Evolutionary conservation across 2,329 filamentous ascomycete genomes (phyloP).

Genomic region (Stachybotrys chlorohalonatus): DNA sequence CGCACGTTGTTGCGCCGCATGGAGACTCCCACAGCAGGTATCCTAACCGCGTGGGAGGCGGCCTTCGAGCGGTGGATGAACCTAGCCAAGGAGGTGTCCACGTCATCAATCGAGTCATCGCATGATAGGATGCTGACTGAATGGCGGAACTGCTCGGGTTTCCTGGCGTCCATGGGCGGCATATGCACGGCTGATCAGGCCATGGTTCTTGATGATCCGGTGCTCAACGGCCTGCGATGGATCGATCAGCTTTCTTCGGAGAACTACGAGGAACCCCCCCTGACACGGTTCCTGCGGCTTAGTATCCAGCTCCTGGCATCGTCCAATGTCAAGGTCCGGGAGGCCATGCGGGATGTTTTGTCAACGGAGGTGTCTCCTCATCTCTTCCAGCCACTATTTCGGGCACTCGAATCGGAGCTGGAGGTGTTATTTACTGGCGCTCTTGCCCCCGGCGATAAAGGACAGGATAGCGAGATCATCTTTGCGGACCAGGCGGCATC

Average conservation of each 20-base stretch:
- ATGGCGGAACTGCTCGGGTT: slow-evolving; percentile 62
- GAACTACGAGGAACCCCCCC: slow-evolving; percentile 49
- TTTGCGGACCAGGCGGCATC: slow-evolving; percentile 61
- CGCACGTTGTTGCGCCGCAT: slow-evolving; percentile 50
- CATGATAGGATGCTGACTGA: slow-evolving; percentile 50
- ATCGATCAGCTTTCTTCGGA: slow-evolving; percentile 53
- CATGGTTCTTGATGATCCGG: slow-evolving; percentile 47
- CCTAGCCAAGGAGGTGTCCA: slow-evolving; percentile 54
- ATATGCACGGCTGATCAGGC: slow-evolving; percentile 54
- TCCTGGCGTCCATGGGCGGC: slow-evolving; percentile 57
- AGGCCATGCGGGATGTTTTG: slow-evolving; percentile 57
- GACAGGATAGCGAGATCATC: slow-evolving; percentile 50
- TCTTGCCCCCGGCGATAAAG: slow-evolving; percentile 39
- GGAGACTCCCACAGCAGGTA: slow-evolving; percentile 55
- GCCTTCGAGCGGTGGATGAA: slow-evolving; percentile 58
- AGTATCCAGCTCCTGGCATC: slow-evolving; percentile 59
- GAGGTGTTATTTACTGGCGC: slow-evolving; percentile 52
- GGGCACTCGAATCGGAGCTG: slow-evolving; percentile 55
- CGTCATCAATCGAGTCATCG: slow-evolving; percentile 37
- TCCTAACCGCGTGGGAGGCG: slow-evolving; percentile 57
- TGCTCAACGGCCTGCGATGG: slow-evolving; percentile 50
- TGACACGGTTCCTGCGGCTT: slow-evolving; percentile 51
- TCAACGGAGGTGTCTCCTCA: slow-evolving; percentile 55
- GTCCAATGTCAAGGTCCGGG: slow-evolving; percentile 53
- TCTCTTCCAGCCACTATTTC: slow-evolving; percentile 55